Evolutionary conservation across 2,329 filamentous ascomycete genomes (phyloP), one percentile per base, ranked within the genome.

Genomic region (Zymoseptoria crescenta): DNA sequence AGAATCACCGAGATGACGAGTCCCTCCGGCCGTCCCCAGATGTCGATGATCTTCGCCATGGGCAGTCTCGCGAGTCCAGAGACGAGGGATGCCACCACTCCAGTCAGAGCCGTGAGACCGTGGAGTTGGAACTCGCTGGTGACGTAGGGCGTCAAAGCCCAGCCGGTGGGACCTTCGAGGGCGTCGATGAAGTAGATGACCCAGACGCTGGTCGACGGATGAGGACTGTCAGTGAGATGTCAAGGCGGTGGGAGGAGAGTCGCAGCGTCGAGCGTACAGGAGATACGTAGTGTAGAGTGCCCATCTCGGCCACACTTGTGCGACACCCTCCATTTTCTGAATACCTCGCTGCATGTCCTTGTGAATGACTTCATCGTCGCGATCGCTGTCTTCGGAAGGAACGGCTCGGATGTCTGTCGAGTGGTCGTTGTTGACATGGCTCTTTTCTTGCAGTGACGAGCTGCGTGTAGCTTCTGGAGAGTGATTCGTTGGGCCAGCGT

Each of bases 101-200:
- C 66, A 20, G 68, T 72, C 1, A 73, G 70, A 0, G 72, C 72
- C 27, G 72, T 69, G 13, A 75, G 65, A 13, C 69, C 72, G 57
- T 74, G 73, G 20, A 56, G 62, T 10, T 59, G 57, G 54, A 76
- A 77, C 0, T 56, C 61, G n/a, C 71, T 74, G 2, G 73, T 74
- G 57, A 80, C 77, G 59, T 72, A 77, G 2, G 71, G 70, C 8
- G 70, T 72, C 52, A 76, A 24, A 21, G 56, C 53, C 59, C 59
- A 61, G 16, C 56, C 49, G 10, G 54, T 57, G 2, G 56, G 56
- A 5, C 56, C 71, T 57, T 78, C 72, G 45, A 80, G 67, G 29
- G 77, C 78, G 45, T 81, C 79, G 66, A 78, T 75, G 61, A 81
- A 79, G 52, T 76, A 74, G 67, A 78, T 76, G 4, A 81, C 61